Conservation (phyloP, 2,329 filamentous ascomycete genomes). For the Sporothrix luriei region DNA sequence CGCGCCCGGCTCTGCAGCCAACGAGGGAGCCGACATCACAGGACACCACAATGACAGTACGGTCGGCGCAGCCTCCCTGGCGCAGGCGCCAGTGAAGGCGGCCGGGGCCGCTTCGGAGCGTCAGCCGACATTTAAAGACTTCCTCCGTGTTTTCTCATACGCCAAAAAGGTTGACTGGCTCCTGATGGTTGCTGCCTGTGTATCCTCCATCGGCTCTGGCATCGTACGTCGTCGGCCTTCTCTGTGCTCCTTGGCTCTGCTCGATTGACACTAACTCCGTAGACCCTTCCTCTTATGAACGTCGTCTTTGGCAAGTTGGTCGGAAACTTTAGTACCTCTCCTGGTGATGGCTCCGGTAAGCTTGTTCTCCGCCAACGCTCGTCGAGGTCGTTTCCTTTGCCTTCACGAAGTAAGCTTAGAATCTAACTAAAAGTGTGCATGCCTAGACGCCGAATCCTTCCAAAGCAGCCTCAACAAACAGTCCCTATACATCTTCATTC, state of each 20-base stretch:
- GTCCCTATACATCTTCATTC: slow-evolving; percentile 67
- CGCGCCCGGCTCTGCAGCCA: neutral
- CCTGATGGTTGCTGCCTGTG: slow-evolving; percentile 50
- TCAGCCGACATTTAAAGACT: slow-evolving; percentile 52
- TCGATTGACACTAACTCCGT: neutral
- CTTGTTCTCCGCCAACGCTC: neutral
- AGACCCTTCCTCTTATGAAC: slow-evolving; percentile 63
- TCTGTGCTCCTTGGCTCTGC: slow-evolving; percentile 17
- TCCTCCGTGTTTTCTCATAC: slow-evolving; percentile 57
- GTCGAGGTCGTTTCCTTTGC: neutral
- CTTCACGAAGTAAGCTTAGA: neutral
- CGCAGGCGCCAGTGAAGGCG: neutral
- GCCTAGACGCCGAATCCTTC: slow-evolving; percentile 46
- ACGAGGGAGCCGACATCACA: neutral
- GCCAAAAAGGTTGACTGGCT: slow-evolving; percentile 56
- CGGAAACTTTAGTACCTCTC: slow-evolving; percentile 51
- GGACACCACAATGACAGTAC: neutral
- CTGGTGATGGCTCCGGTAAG: slow-evolving; percentile 25
- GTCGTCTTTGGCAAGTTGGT: slow-evolving; percentile 59
- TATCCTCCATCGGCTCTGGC: slow-evolving; percentile 57
- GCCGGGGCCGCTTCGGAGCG: slow-evolving; percentile 43
- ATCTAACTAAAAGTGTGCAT: neutral
- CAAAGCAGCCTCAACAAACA: slow-evolving; percentile 48
- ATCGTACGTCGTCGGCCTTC: slow-evolving; percentile 41
- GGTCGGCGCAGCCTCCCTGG: slow-evolving; percentile 38